These are phyloP conservation scores for Apiotrichum gracile DNA, from an alignment of 1,284 basidiomycete species.

Conservation along the genomic window DNA sequence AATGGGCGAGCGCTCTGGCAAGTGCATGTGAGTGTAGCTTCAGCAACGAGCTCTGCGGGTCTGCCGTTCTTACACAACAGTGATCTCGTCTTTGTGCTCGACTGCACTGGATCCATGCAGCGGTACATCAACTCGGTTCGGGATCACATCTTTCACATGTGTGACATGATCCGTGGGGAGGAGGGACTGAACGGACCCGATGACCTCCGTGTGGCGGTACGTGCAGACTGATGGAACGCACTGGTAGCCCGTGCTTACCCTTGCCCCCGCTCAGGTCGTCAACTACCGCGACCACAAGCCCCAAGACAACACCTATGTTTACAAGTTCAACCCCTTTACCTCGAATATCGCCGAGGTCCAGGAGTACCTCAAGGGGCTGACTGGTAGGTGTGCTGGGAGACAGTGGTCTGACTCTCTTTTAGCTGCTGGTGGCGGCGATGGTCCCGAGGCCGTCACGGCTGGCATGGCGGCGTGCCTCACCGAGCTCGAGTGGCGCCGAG, in stretches of 20 bases:
- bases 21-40: constrained; percentile 46
- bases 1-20: constrained; percentile 25
- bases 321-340: constrained; percentile 90
- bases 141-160: constrained; percentile 95
- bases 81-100: constrained; percentile 81
- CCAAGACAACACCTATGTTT: constrained; percentile 88
- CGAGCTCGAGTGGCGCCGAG: constrained; percentile 79
- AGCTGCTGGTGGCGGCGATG: constrained; percentile 96
- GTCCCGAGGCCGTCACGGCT: constrained; percentile 95
- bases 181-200: constrained; percentile 79
- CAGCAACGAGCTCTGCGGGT: too few species aligned
- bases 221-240: constrained; percentile 9
- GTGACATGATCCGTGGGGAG: constrained; percentile 90
- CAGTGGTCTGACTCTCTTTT: constrained; percentile 34
- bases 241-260: neutral
- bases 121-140: constrained; percentile 63
- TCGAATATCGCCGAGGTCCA: constrained; percentile 85
- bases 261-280: constrained; percentile 49
- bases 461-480: constrained; percentile 78
- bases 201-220: constrained; percentile 80
- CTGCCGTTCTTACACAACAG: constrained; percentile 50
- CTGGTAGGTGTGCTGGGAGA: constrained; percentile 24
- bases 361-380: constrained; percentile 61
- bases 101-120: constrained; percentile 69
- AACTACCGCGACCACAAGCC: constrained; percentile 92